Conservation (phyloP, 2,329 filamentous ascomycete genomes). For the Fusarium nodosum region DNA sequence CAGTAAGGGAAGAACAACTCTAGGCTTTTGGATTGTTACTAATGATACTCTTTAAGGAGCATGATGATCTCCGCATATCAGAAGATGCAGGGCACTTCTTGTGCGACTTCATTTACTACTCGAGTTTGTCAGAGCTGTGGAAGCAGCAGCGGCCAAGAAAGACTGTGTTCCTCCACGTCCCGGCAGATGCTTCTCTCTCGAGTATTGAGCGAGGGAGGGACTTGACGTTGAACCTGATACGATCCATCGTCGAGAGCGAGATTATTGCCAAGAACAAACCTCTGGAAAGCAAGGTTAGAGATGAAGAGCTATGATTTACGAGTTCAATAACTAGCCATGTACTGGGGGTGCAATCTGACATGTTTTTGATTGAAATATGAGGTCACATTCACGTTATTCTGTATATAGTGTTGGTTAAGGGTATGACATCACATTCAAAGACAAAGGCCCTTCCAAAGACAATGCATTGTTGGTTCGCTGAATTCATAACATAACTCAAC, state of each 20-base stretch:
- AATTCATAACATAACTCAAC: neutral
- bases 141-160: conserved; percentile 62
- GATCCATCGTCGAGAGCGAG: conserved; percentile 69
- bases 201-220: conserved; percentile 64
- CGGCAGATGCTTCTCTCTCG: conserved; percentile 67
- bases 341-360: neutral
- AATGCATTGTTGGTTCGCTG: conserved; percentile 5
- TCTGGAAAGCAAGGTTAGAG: neutral
- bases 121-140: conserved; percentile 71
- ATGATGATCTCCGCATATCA: conserved; percentile 70
- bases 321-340: neutral
- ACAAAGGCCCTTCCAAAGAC: neutral
- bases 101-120: conserved; percentile 84
- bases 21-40: conserved; percentile 9
- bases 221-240: conserved; percentile 67
- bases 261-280: conserved; percentile 42
- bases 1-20: conserved; percentile 56
- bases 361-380: neutral
- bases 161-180: conserved; percentile 81
- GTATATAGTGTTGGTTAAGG: conserved; percentile 6
- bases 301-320: conserved; percentile 12
- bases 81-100: conserved; percentile 79
- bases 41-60: conserved; percentile 50
- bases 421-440: conserved; percentile 18
- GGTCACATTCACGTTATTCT: neutral